Base-by-base conservation (phyloP, 2,329 filamentous ascomycete genomes). In the Akanthomyces dipterigenus region DNA sequence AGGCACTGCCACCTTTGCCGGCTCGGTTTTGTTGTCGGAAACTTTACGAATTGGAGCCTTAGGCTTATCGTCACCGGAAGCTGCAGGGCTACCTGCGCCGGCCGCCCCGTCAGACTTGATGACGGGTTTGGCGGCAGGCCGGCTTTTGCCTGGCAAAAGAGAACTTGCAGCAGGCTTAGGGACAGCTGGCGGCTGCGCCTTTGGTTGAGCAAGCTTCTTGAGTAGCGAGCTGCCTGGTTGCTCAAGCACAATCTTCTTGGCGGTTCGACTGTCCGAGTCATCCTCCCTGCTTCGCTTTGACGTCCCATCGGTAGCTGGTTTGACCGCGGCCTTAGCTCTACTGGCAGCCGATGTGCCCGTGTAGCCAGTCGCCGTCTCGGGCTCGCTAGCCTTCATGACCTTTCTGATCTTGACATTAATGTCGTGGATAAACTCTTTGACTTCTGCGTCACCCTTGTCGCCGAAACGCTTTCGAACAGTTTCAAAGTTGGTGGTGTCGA, bases 401-500 rank as follows among this genome's bases (percentile, higher is more conserved):
- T 79, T 80, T 61, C 70, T 77, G 55, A 78, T 71, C n/a, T 77
- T 77, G 34, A 69, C 66, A n/a, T 81, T 73, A 51, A 88, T 86
- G 63, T 81, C 80, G 40, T 81, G 79, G 5, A 88, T 83, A 51
- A 87, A 75, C 5, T 79, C 80, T 67, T 87, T 87, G 53, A 85
- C 82, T 57, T 87, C 83, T 0, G 82, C 79, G 67, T 89, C 86
- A 28, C 85, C 87, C 67, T 85, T 86, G 68, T 84, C 87, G 63
- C 80, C 80, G 68, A 88, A 84, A 9, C 83, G 80, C 63, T 84
- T 84, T 45, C 86, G 79, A 18, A 89, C 82, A 60, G 82, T 85
- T 62, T 84, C 81, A 61, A 91, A 82, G 68, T 89, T 89, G 45
- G 85, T 82, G 63, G 82, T 86, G 65, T 86, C 82, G 46, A 86